phyloP scores from a whole-genome alignment of 129 eudicot genomes.

The Erigeron canadensis region DNA sequence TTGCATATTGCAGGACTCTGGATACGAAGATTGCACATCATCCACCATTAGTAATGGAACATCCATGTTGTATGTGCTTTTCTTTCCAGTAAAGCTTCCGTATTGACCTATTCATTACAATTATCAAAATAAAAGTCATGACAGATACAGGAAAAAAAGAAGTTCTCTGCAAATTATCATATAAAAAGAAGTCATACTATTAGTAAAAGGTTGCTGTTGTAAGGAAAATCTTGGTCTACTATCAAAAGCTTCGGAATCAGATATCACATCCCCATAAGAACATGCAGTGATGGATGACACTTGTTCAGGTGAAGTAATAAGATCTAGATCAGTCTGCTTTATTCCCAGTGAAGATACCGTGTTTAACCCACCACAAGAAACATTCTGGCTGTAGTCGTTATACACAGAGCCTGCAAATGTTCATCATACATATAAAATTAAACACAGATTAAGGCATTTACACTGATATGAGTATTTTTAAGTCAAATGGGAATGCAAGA shows the following conservation, averaged over 20 bases:
- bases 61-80: conserved; percentile 22
- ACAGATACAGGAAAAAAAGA: conserved; percentile 8
- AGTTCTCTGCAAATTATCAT: not conserved
- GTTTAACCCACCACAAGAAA: conserved; percentile 33
- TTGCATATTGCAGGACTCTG: conserved; percentile 20
- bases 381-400: conserved; percentile 25
- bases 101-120: conserved; percentile 29
- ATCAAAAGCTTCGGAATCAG: conserved; percentile 45
- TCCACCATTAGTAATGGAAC: conserved; percentile 22
- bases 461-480: not conserved
- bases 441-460: not conserved
- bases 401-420: conserved; percentile 37
- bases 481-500: conserved; percentile 5
- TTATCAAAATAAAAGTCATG: not conserved
- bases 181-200: conserved; percentile 30
- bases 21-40: conserved; percentile 27
- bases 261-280: conserved; percentile 42
- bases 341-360: conserved; percentile 27
- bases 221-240: conserved; percentile 28
- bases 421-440: conserved; percentile 16
- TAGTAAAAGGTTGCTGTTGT: conserved; percentile 21
- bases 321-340: conserved; percentile 36
- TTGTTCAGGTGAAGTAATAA: conserved; percentile 50
- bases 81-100: conserved; percentile 26
- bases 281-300: conserved; percentile 49